These are phyloP conservation scores for Brassica juncea DNA, from an alignment of 345 rosid genomes.

Conservation along the genomic window DNA sequence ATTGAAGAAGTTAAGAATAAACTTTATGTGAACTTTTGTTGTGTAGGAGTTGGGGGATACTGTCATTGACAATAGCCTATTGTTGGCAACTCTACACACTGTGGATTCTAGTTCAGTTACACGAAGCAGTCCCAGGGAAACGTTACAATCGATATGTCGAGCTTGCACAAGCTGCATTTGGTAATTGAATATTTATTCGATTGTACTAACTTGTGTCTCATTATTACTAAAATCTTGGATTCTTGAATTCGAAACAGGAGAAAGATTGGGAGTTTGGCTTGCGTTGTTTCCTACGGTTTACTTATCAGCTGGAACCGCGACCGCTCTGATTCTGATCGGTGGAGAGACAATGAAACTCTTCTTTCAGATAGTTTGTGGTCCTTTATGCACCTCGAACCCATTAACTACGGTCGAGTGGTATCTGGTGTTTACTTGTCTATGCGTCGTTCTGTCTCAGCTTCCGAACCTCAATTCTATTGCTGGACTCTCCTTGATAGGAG, in stretches of 20 bases:
- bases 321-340: conserved; percentile 86
- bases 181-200: conserved; percentile 42
- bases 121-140: conserved; percentile 96
- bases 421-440: conserved; percentile 86
- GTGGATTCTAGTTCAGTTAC: conserved; percentile 91
- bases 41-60: conserved; percentile 93
- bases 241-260: conserved; percentile 55
- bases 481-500: conserved; percentile 91
- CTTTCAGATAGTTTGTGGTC: conserved; percentile 91
- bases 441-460: conserved; percentile 94
- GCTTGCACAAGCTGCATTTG: conserved; percentile 97
- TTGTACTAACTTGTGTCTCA: not conserved
- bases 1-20: not conserved
- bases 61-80: conserved; percentile 84
- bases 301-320: conserved; percentile 94
- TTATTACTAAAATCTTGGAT: not conserved
- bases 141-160: conserved; percentile 95
- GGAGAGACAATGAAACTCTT: conserved; percentile 96
- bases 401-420: conserved; percentile 96
- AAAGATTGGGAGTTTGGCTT: conserved; percentile 87
- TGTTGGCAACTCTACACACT: conserved; percentile 93
- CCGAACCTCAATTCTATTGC: conserved; percentile 98
- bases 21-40: not conserved
- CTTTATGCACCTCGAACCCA: conserved; percentile 82
- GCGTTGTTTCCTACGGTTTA: conserved; percentile 95